phyloP scores from a whole-genome alignment of 2,329 filamentous ascomycete genomes.

The Exophiala alcalophila region DNA sequence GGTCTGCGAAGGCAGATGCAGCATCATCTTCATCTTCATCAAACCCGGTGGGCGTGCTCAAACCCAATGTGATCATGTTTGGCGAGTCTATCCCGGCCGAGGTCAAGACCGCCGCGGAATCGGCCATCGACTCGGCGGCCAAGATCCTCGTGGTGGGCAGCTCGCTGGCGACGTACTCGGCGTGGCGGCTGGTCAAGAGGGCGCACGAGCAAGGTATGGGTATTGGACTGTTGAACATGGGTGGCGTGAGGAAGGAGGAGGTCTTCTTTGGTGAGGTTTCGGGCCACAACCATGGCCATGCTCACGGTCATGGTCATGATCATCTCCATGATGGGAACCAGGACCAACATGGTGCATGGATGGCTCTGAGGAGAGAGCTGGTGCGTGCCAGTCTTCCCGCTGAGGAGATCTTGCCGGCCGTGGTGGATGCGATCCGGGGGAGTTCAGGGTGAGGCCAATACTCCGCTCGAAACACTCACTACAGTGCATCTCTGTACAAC shows the following conservation, averaged over 20 bases:
- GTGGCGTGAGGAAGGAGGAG: slow-evolving; percentile 47
- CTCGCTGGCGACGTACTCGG: slow-evolving; percentile 90
- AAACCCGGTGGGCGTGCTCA: slow-evolving; percentile 71
- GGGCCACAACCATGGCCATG: not conserved
- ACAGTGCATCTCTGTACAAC: no score
- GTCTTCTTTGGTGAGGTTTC: slow-evolving; percentile 39
- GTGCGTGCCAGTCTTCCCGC: slow-evolving; percentile 44
- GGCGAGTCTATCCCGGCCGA: slow-evolving; percentile 74
- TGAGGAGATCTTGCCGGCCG: slow-evolving; percentile 42
- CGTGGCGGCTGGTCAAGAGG: slow-evolving; percentile 81
- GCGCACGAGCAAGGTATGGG: slow-evolving; percentile 80
- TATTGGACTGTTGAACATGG: slow-evolving; percentile 80
- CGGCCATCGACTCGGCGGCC: slow-evolving; percentile 72
- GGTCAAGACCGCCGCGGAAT: slow-evolving; percentile 74
- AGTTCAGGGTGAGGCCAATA: no score
- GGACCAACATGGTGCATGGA: slow-evolving; percentile 6
- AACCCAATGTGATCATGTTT: slow-evolving; percentile 95
- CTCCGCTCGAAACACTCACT: no score
- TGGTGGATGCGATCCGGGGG: slow-evolving; percentile 31
- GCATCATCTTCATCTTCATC: slow-evolving; percentile 40
- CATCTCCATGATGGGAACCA: not conserved
- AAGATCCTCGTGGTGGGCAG: slow-evolving; percentile 79
- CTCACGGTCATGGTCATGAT: not conserved
- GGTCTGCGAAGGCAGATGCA: slow-evolving; percentile 25
- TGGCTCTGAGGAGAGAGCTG: slow-evolving; percentile 18